Base-by-base conservation (phyloP, 805 yeast genomes). In the Barnettozyma pratensis region DNA sequence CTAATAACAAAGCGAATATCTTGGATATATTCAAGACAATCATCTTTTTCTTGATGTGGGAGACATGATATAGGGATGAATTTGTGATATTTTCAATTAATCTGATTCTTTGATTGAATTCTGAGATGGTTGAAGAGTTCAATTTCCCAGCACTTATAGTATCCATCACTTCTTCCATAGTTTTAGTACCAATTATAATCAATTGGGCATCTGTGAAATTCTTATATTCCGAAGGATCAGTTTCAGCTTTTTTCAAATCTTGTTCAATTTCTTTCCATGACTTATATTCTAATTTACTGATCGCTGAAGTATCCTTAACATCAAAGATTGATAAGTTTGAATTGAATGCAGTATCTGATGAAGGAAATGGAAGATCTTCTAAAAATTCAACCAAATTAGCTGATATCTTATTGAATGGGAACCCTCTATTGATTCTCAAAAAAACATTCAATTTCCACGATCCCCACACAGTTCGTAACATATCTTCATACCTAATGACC, bases 381-480 rank as follows among this genome's bases (percentile, higher is more conserved):
- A 72, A 69, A 45, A 70, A 64, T 26, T 54, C 52, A 39, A 70
- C 49, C 31, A 59, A 26, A 14, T 52, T 46, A 7, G 51, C 51
- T 10, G 58, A 46, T 6, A 50, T 31, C 30, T 46, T 44, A 6
- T 52, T 48, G 49, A 63, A 70, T n/a, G 75, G 74, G 43, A 57
- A 59, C 1, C 73, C 74, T 52, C 63, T 56, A 53, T 64, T 62
- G 28, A 67, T 47, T 50, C 74, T 59, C 28, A 67, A 48, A 47
- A 61, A 67, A 10, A 62, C 64, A 45, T 65, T 64, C 43, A 66
- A 53, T 48, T 64, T 67, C 69, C 70, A 73, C 6, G 66, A 60
- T 5, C 65, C 63, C 76, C 76, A 73, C 10, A 71, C 50, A 4
- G 65, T 53, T 49, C 75, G 55, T 7, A 67, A 45, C 37, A 61